Conservation (phyloP, 2,329 filamentous ascomycete genomes). For the Phaeoacremonium minimum region DNA sequence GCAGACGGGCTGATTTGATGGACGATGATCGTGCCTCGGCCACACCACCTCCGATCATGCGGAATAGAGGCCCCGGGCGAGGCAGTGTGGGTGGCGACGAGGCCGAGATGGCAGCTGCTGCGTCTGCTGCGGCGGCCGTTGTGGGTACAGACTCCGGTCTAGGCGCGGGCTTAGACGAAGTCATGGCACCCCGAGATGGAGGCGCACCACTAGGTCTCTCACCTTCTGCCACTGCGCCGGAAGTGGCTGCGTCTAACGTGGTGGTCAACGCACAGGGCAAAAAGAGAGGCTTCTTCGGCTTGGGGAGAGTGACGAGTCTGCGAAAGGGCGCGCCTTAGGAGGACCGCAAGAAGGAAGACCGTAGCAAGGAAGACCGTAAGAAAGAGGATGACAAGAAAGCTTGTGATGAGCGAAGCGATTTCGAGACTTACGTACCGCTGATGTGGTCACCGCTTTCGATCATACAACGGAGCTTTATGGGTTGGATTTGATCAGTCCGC, state of each 20-base stretch:
- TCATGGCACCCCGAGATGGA: conserved; percentile 3
- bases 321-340: conserved; percentile 4
- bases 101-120: not conserved
- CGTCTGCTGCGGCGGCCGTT: not conserved
- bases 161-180: conserved; percentile 6
- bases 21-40: conserved; percentile 5
- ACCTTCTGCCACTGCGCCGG: not conserved
- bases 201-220: conserved; percentile 3
- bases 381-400: too few species aligned
- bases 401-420: too few species aligned
- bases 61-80: conserved; percentile 2
- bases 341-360: too few species aligned
- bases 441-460: too few species aligned
- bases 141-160: conserved; percentile 4
- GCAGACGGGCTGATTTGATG: conserved; percentile 2
- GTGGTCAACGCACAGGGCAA: conserved; percentile 2
- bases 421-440: too few species aligned
- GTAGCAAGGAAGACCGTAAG: too few species aligned
- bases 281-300: conserved; percentile 8
- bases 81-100: not conserved
- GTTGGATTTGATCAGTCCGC: too few species aligned
- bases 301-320: conserved; percentile 5
- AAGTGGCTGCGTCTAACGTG: not conserved
- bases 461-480: too few species aligned
- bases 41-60: conserved; percentile 9